Conservation (phyloP, 805 yeast species). For the Kazachstania bromeliacearum region DNA sequence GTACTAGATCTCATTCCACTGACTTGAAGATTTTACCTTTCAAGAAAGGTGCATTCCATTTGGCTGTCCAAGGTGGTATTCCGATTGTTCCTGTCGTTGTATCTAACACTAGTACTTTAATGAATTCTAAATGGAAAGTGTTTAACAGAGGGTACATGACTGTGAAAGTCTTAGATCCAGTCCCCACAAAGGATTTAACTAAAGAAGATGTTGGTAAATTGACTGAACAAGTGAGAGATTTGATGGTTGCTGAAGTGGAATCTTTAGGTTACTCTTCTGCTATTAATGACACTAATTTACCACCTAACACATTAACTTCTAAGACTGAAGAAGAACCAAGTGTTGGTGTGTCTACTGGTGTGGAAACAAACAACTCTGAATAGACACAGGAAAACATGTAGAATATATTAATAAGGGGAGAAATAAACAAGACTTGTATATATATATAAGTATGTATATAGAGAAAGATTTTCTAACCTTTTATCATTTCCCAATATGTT, state of each 20-base stretch:
- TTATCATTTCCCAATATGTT: constrained; percentile 20
- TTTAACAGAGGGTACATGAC: constrained; percentile 71
- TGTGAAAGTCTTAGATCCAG: constrained; percentile 74
- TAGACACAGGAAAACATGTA: too few relatives aligned
- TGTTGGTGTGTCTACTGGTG: background rate
- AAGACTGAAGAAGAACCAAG: background rate
- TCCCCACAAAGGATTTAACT: constrained; percentile 58
- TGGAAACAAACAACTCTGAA: background rate
- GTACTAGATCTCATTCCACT: constrained; percentile 77
- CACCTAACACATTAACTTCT: constrained; percentile 9
- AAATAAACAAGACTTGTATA: too few relatives aligned
- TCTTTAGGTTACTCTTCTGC: constrained; percentile 34
- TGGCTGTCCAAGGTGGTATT: constrained; percentile 85
- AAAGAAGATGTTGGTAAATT: constrained; percentile 62
- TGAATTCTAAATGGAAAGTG: constrained; percentile 49
- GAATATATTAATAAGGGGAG: too few relatives aligned
- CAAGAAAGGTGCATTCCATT: constrained; percentile 96
- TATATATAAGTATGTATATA: too few relatives aligned
- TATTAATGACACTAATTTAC: constrained; percentile 23
- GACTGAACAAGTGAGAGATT: constrained; percentile 43
- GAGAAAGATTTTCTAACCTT: too few relatives aligned
- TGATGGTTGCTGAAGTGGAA: constrained; percentile 41
- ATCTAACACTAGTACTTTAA: constrained; percentile 70
- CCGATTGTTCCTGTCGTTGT: constrained; percentile 87
- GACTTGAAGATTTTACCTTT: constrained; percentile 70